These are phyloP conservation scores for Xylaria sp. DNA, from an alignment of 2,329 filamentous ascomycete genomes.

Conservation along the genomic window DNA sequence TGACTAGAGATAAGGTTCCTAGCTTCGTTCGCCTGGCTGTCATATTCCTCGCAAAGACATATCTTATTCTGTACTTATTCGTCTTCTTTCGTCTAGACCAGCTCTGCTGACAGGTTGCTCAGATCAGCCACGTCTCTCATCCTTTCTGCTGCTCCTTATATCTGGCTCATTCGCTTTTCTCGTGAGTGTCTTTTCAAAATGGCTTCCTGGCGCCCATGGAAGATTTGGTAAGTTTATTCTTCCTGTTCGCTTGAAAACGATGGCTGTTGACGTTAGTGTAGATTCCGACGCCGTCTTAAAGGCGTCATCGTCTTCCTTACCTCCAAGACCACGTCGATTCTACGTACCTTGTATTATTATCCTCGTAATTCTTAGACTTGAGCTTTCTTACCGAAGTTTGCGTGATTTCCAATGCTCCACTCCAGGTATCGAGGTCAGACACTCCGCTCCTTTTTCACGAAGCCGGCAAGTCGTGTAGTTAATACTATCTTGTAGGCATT, in stretches of 20 bases:
- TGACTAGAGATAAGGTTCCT: slow-evolving; percentile 53
- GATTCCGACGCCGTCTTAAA: slow-evolving; percentile 51
- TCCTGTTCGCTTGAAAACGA: neutral
- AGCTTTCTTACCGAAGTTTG: slow-evolving; percentile 60
- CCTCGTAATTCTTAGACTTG: slow-evolving; percentile 60
- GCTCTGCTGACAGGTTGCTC: slow-evolving; percentile 33
- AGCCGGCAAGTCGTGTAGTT: neutral
- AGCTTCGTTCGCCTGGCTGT: slow-evolving; percentile 61
- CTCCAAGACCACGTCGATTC: slow-evolving; percentile 60
- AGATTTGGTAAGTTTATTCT: slow-evolving; percentile 54
- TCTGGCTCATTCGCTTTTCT: slow-evolving; percentile 57
- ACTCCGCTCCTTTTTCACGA: neutral
- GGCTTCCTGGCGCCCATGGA: slow-evolving; percentile 60
- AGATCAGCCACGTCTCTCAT: slow-evolving; percentile 64
- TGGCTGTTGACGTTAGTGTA: slow-evolving; percentile 31
- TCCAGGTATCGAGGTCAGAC: slow-evolving; percentile 61
- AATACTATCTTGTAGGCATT: slow-evolving; percentile 55
- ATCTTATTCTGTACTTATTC: slow-evolving; percentile 58
- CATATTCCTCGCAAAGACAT: slow-evolving; percentile 59
- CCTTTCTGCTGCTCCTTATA: slow-evolving; percentile 59
- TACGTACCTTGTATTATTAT: slow-evolving; percentile 58
- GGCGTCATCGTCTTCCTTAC: slow-evolving; percentile 52
- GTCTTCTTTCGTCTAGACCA: neutral
- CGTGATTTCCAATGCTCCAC: slow-evolving; percentile 62
- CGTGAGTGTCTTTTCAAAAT: slow-evolving; percentile 57